A percentile compares a stretch with the other conserved stretches of the same genome.
Conservation (phyloP, 768 basidiomycete genomes). For the Mycena kentingensis region DNA sequence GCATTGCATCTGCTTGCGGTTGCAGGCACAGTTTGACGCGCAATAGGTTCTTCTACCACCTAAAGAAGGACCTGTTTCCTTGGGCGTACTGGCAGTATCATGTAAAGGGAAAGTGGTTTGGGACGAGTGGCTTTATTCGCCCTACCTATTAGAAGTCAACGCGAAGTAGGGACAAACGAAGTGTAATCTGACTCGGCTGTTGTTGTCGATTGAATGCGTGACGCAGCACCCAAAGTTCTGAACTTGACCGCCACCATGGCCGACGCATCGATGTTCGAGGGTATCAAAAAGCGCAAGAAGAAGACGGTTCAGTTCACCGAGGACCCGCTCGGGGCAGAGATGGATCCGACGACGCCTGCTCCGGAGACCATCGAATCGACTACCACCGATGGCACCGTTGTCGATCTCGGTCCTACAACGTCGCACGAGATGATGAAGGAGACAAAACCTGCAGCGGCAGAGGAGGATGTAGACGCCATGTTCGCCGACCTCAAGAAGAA, state of each 20-base stretch:
- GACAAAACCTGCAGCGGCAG: conserved; percentile 56
- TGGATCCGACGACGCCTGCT: conserved; percentile 78
- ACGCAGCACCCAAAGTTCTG: too few species aligned
- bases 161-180: not conserved
- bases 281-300: conserved; percentile 86
- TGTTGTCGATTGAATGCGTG: too few species aligned
- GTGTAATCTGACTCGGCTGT: too few species aligned
- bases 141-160: conserved; percentile 36
- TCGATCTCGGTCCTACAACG: conserved; percentile 77
- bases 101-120: conserved; percentile 58
- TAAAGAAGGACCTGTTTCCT: conserved; percentile 86
- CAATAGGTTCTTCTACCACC: conserved; percentile 74
- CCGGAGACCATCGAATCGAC: conserved; percentile 72
- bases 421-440: conserved; percentile 73
- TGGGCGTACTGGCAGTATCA: conserved; percentile 76
- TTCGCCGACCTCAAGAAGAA: conserved; percentile 91
- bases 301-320: conserved; percentile 84
- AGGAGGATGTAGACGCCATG: conserved; percentile 80
- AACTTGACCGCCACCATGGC: conserved; percentile 32
- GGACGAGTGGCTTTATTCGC: conserved; percentile 40
- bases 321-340: conserved; percentile 79
- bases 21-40: not conserved
- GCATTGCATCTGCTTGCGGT: conserved; percentile 23
- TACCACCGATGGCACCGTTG: conserved; percentile 68
- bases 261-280: conserved; percentile 81